Percentiles rank a stretch among this genome's conserved stretches.
Evolutionary conservation across 352 stramenopile genomes (phyloP).

Genomic region (Globisporangium uncinulatum): DNA sequence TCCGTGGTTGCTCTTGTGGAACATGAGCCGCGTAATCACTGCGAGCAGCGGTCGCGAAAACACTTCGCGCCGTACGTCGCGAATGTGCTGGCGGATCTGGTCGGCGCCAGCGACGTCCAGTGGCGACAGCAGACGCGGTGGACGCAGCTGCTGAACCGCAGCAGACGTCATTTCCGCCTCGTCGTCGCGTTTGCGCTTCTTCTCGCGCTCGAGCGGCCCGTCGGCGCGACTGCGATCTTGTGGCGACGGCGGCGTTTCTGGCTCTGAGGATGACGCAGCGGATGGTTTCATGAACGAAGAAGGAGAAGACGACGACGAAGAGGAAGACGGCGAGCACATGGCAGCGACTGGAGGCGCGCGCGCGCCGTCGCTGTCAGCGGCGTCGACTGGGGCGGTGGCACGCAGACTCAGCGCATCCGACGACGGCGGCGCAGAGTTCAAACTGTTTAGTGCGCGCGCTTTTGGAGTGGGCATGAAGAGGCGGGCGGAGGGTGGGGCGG

Average conservation of each 20-base stretch:
- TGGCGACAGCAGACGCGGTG: conserved; percentile 42
- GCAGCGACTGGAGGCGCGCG: too few species aligned
- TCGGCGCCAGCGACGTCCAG: conserved; percentile 47
- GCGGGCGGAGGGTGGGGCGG: conserved; percentile 1
- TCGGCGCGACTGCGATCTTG: conserved; percentile 27
- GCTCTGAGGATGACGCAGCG: background rate
- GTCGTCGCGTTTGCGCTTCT: background rate
- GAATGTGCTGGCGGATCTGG: conserved; percentile 64
- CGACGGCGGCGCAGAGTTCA: background rate
- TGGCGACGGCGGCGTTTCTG: too few species aligned
- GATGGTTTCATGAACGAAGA: background rate
- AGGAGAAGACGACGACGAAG: too few species aligned
- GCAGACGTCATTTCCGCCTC: conserved; percentile 4
- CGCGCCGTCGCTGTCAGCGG: too few species aligned
- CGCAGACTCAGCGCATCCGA: background rate
- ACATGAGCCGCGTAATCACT: conserved; percentile 72
- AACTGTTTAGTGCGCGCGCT: conserved; percentile 6
- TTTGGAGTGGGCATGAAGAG: background rate
- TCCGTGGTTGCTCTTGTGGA: conserved; percentile 74
- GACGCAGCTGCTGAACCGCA: background rate
- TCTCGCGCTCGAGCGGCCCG: too few species aligned
- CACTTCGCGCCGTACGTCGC: conserved; percentile 64
- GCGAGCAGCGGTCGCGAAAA: conserved; percentile 60
- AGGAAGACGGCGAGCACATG: too few species aligned
- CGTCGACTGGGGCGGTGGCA: too few species aligned